phyloP scores from a whole-genome alignment of 177 flowering plant species.

The Vitis hybrid region DNA sequence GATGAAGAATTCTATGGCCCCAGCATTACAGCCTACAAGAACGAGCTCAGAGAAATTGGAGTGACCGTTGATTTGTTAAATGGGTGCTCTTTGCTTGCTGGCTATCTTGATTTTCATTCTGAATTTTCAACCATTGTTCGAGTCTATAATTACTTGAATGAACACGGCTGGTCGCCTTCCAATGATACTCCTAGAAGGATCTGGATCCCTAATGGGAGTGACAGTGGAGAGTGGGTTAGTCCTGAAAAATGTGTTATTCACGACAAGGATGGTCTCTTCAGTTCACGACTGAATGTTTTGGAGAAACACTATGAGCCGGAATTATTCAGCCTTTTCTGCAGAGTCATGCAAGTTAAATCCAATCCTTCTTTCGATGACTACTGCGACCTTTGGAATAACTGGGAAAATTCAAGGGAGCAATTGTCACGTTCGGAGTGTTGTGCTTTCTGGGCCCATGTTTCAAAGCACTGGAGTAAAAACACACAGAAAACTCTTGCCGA shows the following conservation, averaged over 20 bases:
- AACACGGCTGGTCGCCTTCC: slow-evolving; percentile 38
- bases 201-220: slow-evolving; percentile 53
- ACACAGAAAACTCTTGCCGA: slow-evolving; percentile 27
- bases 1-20: slow-evolving; percentile 60
- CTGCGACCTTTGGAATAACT: slow-evolving; percentile 53
- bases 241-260: slow-evolving; percentile 44
- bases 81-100: slow-evolving; percentile 47
- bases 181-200: slow-evolving; percentile 28
- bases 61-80: slow-evolving; percentile 30
- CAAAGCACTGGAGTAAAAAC: slow-evolving; percentile 29
- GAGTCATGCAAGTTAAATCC: slow-evolving; percentile 29
- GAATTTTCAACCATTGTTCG: slow-evolving; percentile 31
- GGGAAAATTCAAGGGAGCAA: slow-evolving; percentile 40
- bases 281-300: slow-evolving; percentile 33
- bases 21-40: slow-evolving; percentile 27
- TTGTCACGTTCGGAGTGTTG: slow-evolving; percentile 45
- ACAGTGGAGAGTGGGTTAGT: slow-evolving; percentile 43
- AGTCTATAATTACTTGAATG: slow-evolving; percentile 44
- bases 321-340: slow-evolving; percentile 37
- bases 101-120: slow-evolving; percentile 32
- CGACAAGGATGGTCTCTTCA: slow-evolving; percentile 48
- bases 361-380: slow-evolving; percentile 53
- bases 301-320: slow-evolving; percentile 34
- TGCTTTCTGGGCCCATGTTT: slow-evolving; percentile 53
- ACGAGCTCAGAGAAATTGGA: slow-evolving; percentile 50